These are phyloP conservation scores for Candida ponderosae DNA, from an alignment of 805 yeast species.

Conservation along the genomic window DNA sequence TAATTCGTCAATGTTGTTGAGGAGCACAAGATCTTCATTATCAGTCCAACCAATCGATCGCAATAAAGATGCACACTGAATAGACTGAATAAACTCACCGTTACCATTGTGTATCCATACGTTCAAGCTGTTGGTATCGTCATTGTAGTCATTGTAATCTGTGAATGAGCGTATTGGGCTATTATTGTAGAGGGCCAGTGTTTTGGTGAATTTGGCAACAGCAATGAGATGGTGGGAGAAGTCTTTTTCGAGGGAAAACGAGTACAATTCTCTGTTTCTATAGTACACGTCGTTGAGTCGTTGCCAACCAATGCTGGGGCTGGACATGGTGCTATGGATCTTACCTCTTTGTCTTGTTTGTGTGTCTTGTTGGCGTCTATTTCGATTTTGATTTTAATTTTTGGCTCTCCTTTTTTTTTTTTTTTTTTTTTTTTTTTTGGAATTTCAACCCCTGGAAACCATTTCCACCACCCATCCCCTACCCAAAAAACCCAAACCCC, in stretches of 20 bases:
- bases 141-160: background rate
- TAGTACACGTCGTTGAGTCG: constrained; percentile 65
- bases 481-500: too few species aligned
- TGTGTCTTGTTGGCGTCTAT: too few species aligned
- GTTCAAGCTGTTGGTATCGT: constrained; percentile 1
- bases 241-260: background rate
- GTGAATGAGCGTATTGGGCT: background rate
- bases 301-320: constrained; percentile 52
- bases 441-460: too few species aligned
- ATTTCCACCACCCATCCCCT: too few species aligned
- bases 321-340: too few species aligned
- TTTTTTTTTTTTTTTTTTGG: too few species aligned
- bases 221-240: constrained; percentile 1
- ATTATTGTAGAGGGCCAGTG: constrained; percentile 4
- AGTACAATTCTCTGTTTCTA: constrained; percentile 45
- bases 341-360: too few species aligned
- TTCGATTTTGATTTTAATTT: too few species aligned
- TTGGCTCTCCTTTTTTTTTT: too few species aligned
- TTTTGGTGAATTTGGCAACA: constrained; percentile 5
- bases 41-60: constrained; percentile 47
- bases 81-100: constrained; percentile 17
- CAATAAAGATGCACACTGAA: constrained; percentile 32
- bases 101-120: constrained; percentile 27
- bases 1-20: constrained; percentile 37
- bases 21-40: constrained; percentile 48